A percentile compares a stretch with the other conserved stretches of the same genome.
Conservation (phyloP, 176 grass and related monocot species). For the Neostapfia colusana region DNA sequence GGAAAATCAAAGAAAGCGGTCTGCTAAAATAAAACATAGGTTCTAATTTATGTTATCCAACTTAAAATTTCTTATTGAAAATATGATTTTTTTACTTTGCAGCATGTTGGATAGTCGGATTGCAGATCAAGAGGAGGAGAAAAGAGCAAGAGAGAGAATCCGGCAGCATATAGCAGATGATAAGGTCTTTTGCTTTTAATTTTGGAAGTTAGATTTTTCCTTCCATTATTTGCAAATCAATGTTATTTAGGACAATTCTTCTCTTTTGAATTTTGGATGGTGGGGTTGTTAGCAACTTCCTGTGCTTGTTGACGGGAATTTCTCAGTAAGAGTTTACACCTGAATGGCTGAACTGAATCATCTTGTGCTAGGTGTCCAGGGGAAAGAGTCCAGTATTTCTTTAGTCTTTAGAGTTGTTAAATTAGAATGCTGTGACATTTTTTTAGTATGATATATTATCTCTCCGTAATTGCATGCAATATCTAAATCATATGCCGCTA, state of each 20-base stretch:
- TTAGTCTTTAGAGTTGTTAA: neutral
- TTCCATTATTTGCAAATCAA: neutral
- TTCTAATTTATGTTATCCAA: neutral
- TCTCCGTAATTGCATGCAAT: conserved; percentile 11
- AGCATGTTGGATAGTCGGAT: conserved; percentile 63
- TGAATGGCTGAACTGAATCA: neutral
- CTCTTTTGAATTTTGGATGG: neutral
- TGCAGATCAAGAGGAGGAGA: conserved; percentile 80
- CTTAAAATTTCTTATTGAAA: conserved; percentile 6
- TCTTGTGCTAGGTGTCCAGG: neutral
- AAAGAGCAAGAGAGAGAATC: conserved; percentile 76
- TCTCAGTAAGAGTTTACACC: neutral
- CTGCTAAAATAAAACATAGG: conserved; percentile 24
- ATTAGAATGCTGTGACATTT: neutral
- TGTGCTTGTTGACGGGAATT: neutral
- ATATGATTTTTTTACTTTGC: conserved; percentile 31
- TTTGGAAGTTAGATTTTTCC: neutral
- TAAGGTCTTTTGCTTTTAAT: conserved; percentile 49
- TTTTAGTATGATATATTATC: neutral
- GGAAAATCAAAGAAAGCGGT: conserved; percentile 85
- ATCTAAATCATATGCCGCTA: conserved; percentile 19
- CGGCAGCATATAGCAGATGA: conserved; percentile 66
- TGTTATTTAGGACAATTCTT: neutral
- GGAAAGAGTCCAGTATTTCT: neutral
- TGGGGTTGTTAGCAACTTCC: neutral